phyloP scores from a whole-genome alignment of 2,329 filamentous ascomycete genomes.

The Fusarium setosum region DNA sequence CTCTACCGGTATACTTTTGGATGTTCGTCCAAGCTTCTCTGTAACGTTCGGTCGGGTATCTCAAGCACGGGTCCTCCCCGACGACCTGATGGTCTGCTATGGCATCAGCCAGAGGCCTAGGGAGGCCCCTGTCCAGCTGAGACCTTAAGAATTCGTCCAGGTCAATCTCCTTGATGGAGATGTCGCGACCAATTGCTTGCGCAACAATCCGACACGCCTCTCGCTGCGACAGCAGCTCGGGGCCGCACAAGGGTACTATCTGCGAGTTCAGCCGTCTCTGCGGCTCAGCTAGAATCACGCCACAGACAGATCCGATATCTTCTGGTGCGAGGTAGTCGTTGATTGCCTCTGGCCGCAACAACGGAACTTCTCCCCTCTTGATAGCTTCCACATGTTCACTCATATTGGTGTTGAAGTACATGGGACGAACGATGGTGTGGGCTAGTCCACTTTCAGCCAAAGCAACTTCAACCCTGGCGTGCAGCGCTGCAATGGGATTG shows the following conservation, averaged over 20 bases:
- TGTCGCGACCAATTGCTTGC: neutral
- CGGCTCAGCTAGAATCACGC: neutral
- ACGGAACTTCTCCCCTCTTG: neutral
- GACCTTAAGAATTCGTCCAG: neutral
- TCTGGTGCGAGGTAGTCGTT: conserved; percentile 26
- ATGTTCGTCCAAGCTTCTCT: conserved; percentile 7
- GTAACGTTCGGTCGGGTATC: neutral
- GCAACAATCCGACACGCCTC: conserved; percentile 4
- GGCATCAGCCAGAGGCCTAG: conserved; percentile 1
- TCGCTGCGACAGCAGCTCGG: conserved; percentile 3
- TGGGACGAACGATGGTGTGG: neutral
- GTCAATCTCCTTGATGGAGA: conserved; percentile 4
- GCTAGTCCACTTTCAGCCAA: neutral
- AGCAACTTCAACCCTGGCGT: conserved; percentile 17
- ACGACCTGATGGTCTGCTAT: neutral
- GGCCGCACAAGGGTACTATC: conserved; percentile 9
- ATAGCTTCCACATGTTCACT: conserved; percentile 4
- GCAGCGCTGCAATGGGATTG: neutral
- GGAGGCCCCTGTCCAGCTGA: neutral
- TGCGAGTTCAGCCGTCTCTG: neutral
- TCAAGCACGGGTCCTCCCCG: neutral
- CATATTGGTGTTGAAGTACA: conserved; percentile 20
- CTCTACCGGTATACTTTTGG: conserved; percentile 11
- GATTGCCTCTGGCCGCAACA: neutral
- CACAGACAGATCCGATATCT: conserved; percentile 11